Conservation (phyloP, 768 basidiomycete species). For the Lentinus tigrinus region DNA sequence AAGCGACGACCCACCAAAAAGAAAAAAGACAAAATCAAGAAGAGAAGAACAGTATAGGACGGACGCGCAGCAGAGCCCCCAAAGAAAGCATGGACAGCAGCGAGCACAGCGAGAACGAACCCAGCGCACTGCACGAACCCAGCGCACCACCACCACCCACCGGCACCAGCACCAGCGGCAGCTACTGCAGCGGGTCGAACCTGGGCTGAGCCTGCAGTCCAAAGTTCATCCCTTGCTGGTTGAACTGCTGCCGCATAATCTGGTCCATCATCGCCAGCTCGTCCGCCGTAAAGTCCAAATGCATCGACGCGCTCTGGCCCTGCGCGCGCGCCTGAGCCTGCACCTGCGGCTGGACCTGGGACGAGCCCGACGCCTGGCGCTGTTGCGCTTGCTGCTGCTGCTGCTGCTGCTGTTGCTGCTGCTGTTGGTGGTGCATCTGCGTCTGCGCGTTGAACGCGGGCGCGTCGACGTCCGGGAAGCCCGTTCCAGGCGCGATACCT, state of each 20-base stretch:
- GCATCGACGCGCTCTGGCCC: conserved; percentile 10
- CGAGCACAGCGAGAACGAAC: too few relatives aligned
- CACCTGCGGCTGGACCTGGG: neutral
- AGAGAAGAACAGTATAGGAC: too few relatives aligned
- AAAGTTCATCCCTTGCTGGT: conserved; percentile 4
- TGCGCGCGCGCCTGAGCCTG: neutral
- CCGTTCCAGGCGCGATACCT: conserved; percentile 10
- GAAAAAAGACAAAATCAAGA: too few relatives aligned
- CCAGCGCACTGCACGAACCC: too few relatives aligned
- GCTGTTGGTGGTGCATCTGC: neutral
- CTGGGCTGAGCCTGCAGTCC: neutral
- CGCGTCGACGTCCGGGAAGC: conserved; percentile 17
- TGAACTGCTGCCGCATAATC: conserved; percentile 24
- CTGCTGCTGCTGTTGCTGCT: neutral
- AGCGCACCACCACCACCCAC: too few relatives aligned
- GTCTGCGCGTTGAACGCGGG: conserved; percentile 15
- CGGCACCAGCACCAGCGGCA: too few relatives aligned
- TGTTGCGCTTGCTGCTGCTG: neutral
- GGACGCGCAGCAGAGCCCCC: too few relatives aligned
- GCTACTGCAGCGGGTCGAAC: neutral
- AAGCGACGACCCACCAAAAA: too few relatives aligned
- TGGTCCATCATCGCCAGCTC: conserved; percentile 30
- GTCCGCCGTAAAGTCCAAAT: conserved; percentile 25
- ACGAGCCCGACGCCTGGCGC: neutral
- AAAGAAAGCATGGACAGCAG: too few relatives aligned